Percentiles rank a stretch among this genome's conserved stretches.
Evolutionary conservation across 768 basidiomycete species (phyloP).

Genomic region (Naematelia encephala): DNA sequence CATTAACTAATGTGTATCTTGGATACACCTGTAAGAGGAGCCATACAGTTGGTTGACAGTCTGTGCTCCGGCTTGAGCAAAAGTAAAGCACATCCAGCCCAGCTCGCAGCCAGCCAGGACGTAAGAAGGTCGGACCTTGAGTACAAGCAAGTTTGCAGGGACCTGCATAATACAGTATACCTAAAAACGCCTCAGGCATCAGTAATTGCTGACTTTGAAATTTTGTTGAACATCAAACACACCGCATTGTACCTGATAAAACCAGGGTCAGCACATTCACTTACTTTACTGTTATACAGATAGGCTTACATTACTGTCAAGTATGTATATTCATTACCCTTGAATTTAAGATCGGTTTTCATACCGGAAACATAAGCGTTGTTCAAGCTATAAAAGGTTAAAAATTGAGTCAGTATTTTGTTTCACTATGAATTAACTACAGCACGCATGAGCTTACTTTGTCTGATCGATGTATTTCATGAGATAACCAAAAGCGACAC

Average conservation of each 20-base stretch:
- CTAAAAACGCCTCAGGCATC: too few species aligned
- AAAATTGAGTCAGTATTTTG: too few species aligned
- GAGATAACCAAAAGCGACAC: constrained; percentile 18
- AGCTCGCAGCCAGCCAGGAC: constrained; percentile 15
- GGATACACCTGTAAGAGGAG: too few species aligned
- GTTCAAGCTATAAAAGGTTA: too few species aligned
- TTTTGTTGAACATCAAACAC: too few species aligned
- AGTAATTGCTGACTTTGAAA: too few species aligned
- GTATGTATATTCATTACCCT: constrained; percentile 15
- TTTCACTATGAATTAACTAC: too few species aligned
- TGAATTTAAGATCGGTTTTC: constrained; percentile 10
- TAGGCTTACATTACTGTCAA: neutral
- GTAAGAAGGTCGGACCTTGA: constrained; percentile 14
- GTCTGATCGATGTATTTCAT: constrained; percentile 28
- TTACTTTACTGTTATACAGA: too few species aligned
- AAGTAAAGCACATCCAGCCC: constrained; percentile 25
- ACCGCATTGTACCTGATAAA: neutral
- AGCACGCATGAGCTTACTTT: constrained; percentile 2
- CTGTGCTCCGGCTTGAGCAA: constrained; percentile 27
- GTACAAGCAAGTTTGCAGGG: constrained; percentile 14
- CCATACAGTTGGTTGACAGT: constrained; percentile 16
- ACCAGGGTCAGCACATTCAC: too few species aligned
- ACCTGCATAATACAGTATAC: constrained; percentile 19
- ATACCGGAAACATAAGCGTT: constrained; percentile 17
- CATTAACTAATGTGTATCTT: too few species aligned